Evolutionary conservation across 176 grass and related monocot species (phyloP).

Genomic region (Saccharum spontaneum): DNA sequence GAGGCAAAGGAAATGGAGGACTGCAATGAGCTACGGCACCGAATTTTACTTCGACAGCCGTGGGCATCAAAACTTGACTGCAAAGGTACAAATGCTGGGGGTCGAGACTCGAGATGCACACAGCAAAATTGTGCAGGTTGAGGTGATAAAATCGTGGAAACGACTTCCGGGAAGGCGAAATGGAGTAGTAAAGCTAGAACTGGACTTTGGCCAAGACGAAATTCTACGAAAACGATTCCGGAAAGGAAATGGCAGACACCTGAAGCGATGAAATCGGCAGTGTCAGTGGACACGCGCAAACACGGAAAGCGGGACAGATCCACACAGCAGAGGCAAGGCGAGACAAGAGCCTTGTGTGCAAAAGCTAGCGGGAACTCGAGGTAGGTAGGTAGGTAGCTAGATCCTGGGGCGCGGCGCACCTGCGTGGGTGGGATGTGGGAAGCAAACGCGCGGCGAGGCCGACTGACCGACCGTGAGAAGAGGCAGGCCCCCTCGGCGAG

Average conservation of each 20-base stretch:
- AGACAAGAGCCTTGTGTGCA: neutral
- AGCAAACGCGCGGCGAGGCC: neutral
- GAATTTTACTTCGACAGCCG: neutral
- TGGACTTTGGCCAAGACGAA: neutral
- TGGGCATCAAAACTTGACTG: neutral
- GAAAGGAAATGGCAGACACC: neutral
- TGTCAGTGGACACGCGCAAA: neutral
- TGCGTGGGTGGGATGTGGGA: neutral
- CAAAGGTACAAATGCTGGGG: neutral
- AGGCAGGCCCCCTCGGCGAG: neutral
- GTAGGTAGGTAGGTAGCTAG: neutral
- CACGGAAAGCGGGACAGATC: neutral
- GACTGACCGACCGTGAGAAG: neutral
- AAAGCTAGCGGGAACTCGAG: neutral
- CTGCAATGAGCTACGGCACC: constrained; percentile 3
- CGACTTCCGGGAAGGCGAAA: constrained; percentile 18
- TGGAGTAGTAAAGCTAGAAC: neutral
- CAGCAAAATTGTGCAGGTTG: neutral
- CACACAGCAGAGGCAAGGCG: neutral
- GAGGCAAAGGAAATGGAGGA: neutral
- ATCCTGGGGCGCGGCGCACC: neutral
- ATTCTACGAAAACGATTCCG: neutral
- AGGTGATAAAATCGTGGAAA: neutral
- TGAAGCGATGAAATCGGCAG: neutral
- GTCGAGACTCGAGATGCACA: constrained; percentile 11